Evolutionary conservation across 306 rosid genomes (phyloP).

Genomic region (Canavalia gladiata): DNA sequence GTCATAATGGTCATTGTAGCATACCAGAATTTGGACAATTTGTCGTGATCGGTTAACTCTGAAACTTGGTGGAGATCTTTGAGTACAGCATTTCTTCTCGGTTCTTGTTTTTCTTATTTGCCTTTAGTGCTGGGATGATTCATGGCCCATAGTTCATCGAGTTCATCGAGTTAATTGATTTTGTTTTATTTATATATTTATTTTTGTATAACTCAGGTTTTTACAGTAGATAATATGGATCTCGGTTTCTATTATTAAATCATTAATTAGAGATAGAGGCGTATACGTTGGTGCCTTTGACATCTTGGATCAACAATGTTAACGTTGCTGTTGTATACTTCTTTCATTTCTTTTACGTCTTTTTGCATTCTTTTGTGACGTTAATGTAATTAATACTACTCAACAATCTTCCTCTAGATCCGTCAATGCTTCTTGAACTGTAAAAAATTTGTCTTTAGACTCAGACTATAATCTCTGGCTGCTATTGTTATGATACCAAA

Average conservation of each 20-base stretch:
- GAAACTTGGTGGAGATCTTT: constrained; percentile 30
- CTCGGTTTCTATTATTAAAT: constrained; percentile 28
- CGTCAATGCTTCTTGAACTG: background rate
- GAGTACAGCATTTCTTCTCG: constrained; percentile 18
- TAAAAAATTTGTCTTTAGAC: background rate
- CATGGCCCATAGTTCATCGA: constrained; percentile 33
- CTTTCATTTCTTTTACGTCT: background rate
- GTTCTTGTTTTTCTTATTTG: constrained; percentile 21
- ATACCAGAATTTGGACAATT: constrained; percentile 20
- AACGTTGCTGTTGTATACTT: background rate
- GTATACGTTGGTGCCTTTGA: background rate
- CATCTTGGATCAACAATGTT: background rate
- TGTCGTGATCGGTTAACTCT: constrained; percentile 8
- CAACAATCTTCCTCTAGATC: background rate
- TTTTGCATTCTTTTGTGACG: background rate
- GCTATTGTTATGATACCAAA: background rate
- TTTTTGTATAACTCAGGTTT: background rate
- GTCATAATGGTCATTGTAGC: constrained; percentile 44
- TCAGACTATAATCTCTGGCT: background rate
- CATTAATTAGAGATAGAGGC: constrained; percentile 20
- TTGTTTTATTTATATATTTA: background rate
- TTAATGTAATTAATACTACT: background rate
- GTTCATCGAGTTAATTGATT: constrained; percentile 32
- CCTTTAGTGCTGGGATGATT: constrained; percentile 29
- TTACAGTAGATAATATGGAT: constrained; percentile 34